A percentile compares a stretch with the other conserved stretches of the same genome.
Conservation (phyloP, 2,329 filamentous ascomycete genomes). For the Graphilbum sp. region DNA sequence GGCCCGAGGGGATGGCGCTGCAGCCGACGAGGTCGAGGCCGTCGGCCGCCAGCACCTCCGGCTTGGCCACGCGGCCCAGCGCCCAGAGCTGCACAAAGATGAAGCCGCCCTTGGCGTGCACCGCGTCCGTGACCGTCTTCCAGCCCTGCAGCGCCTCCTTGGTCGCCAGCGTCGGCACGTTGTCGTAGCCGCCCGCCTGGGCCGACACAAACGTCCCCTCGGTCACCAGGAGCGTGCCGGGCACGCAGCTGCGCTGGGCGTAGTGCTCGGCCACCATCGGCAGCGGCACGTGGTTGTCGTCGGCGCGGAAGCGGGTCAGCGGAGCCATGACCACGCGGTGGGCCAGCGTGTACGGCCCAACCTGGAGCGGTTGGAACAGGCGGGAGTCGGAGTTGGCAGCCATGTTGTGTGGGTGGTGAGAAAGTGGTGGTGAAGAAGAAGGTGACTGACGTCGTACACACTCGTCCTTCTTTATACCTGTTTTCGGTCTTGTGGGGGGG, state of each 20-base stretch:
- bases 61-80: conserved; percentile 17
- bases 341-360: conserved; percentile 26
- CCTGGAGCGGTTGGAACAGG: conserved; percentile 13
- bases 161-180: conserved; percentile 6
- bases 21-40: conserved; percentile 3
- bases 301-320: conserved; percentile 5
- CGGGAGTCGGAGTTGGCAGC: no score
- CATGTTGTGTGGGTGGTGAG: no score
- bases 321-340: conserved; percentile 28
- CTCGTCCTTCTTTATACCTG: no score
- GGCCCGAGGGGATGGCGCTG: not conserved
- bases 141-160: conserved; percentile 7
- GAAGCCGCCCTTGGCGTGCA: conserved; percentile 8
- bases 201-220: conserved; percentile 4
- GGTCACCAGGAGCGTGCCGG: conserved; percentile 6
- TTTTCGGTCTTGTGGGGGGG: no score
- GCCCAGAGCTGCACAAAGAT: conserved; percentile 32
- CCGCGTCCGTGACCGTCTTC: conserved; percentile 7
- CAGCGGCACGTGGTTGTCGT: conserved; percentile 2
- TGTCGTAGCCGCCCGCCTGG: conserved; percentile 1
- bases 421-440: no score
- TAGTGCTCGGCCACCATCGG: conserved; percentile 7
- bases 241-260: conserved; percentile 3
- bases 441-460: no score
- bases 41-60: conserved; percentile 13